Base-by-base conservation (phyloP, 805 yeast genomes). In the Barnettozyma californica region DNA sequence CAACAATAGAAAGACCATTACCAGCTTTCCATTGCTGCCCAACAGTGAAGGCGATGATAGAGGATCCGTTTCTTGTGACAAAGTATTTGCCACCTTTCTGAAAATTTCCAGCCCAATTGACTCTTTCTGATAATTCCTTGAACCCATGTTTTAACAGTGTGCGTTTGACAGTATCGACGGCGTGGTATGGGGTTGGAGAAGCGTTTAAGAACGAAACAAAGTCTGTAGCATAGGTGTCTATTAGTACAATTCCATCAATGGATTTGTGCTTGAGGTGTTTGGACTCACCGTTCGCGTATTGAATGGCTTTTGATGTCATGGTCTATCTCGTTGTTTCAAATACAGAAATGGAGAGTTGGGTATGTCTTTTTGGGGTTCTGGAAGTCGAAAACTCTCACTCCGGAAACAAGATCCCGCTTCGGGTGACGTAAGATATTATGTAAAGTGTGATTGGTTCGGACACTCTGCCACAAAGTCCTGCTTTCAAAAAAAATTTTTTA, bases 121-220 rank as follows among this genome's bases (percentile, higher is more conserved):
- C 71, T 40, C 88, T 75, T 66, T 92, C 98, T 20, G 77, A 71
- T 25, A 94, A 65, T 64, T 86, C 94, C 10, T 62, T 63, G 63
- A 88, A 92, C 0, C 95, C 96, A n/a, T 80, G 77, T 3, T 66
- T 63, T 2, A 63, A 48, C 31, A 92, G 73, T 44, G 71, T 67
- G n/a, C 64, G 55, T 58, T 83, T 83, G 40, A 83, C 80, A 23
- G 78, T 76, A 43, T 78, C 76, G 9, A 91, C 96, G 1, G 90
- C 96, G 66, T 94, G 98, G 65, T 90, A 92, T 0, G 98, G 98
- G 0, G 98, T 84, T 16, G 97, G 98, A 0, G 96, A 84, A 4
- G 76, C 73, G 68, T 89, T 89, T 52, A 94, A 83, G 62, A 85
- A 92, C 40, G 78, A 73, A 43, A 91, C 71, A 60, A 91, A 88